Evolutionary conservation across 495 filamentous ascomycete species (phyloP).

Genomic region (Neurospora sp.): DNA sequence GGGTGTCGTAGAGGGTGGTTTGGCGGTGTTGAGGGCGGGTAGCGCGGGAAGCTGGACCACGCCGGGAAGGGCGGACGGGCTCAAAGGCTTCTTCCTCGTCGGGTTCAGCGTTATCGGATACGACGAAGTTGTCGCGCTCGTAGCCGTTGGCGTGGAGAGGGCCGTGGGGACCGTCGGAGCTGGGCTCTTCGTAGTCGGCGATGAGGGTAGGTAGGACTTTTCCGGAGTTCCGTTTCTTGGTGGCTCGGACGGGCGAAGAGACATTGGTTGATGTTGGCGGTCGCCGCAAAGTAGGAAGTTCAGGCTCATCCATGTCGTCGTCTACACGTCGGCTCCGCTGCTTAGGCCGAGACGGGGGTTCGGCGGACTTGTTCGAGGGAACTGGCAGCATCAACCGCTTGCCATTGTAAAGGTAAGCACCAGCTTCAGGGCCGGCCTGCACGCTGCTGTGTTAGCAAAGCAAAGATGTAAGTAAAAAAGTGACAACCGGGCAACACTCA

Average conservation of each 20-base stretch:
- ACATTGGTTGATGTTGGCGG: conserved; percentile 66
- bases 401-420: conserved; percentile 16
- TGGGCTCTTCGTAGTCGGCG: conserved; percentile 26
- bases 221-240: conserved; percentile 37
- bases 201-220: conserved; percentile 14
- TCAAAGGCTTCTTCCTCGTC: conserved; percentile 52
- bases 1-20: conserved; percentile 39
- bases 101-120: conserved; percentile 34
- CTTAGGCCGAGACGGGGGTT: conserved; percentile 3
- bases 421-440: conserved; percentile 31
- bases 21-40: conserved; percentile 70
- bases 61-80: conserved; percentile 26
- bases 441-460: background rate
- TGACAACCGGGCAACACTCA: conserved; percentile 9
- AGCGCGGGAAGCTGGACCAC: conserved; percentile 32
- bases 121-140: conserved; percentile 42
- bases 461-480: background rate
- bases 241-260: conserved; percentile 60
- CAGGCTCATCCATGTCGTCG: background rate
- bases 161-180: conserved; percentile 23
- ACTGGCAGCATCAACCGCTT: conserved; percentile 12
- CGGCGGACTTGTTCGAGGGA: conserved; percentile 10
- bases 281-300: conserved; percentile 33
- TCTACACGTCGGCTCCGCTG: background rate
- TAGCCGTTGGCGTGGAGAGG: conserved; percentile 35